Evolutionary conservation across 371 early-diverging fungal genomes (phyloP), one percentile per base, ranked within the genome.

Genomic region (Dinochytrium kinnereticum): DNA sequence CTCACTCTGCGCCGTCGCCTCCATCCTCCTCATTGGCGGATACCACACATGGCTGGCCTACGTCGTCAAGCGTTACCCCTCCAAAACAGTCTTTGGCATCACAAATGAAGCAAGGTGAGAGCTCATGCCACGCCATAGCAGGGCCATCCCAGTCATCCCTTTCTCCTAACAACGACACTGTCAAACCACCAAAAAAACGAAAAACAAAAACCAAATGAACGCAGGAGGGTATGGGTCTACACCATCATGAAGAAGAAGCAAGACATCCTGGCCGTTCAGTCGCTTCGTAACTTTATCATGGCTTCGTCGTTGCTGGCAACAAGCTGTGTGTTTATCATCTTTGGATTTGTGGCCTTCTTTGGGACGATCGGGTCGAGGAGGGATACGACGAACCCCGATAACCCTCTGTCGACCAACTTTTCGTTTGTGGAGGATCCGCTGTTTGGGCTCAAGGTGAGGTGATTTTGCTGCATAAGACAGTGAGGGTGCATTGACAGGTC

Each of bases 271-370:
- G 81, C 81, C 37, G 79, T 83, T 15, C 81, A 83, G 44, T 78
- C 80, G 1, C 76, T 83, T n/a, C 68, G 83, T 1, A 83, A 83
- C 71, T 78, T 72, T 53, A 76, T 83, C 49, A 75, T 83, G 74
- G 81, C 78, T 3, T 40, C 83, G 2, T 77, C 80, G 1, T 57
- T 81, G 40, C 73, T 83, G 13, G 83, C 81, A 24, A 70, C 81
- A 3, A 76, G 77, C 5, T 69, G 72, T 28, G 70, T 81, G 33
- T 59, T 70, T 40, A 57, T 81, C 59, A 72, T 78, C 24, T 74
- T 79, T 51, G 75, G 79, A 17, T 55, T 77, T 28, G 36, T 78
- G 26, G 73, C 84, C 1, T 79, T 83, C 53, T n/a, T 83, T n/a
- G 75, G 69, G 7, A 73, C 68, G 15, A 51, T 77, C 13, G 76